Percentiles rank a stretch among this genome's conserved stretches.
phyloP scores from a whole-genome alignment of 208 protist genomes.

The Trypanosoma brucei region DNA sequence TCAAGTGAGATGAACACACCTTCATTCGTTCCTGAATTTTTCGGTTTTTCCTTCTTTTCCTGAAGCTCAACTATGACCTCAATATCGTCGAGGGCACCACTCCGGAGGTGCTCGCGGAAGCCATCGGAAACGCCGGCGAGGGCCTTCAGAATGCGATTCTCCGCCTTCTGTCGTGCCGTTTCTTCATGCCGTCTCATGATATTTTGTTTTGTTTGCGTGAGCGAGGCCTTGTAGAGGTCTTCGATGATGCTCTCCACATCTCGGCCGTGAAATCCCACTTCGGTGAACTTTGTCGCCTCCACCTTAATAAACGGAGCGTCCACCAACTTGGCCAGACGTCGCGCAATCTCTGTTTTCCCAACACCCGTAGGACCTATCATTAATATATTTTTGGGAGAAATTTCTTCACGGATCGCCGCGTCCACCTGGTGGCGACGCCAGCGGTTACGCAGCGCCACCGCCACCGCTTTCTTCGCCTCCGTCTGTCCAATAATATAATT shows the following conservation, averaged over 20 bases:
- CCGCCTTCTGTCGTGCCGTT: slow-evolving; percentile 71
- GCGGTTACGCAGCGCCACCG: slow-evolving; percentile 94
- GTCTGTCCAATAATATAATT: slow-evolving; percentile 96
- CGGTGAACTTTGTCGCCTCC: slow-evolving; percentile 98
- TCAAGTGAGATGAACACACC: slow-evolving; percentile 87
- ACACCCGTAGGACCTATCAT: slow-evolving; percentile 94
- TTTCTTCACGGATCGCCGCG: slow-evolving; percentile 87
- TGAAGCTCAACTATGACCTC: slow-evolving; percentile 90
- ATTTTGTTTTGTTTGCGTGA: slow-evolving; percentile 90
- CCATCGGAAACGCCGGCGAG: slow-evolving; percentile 87
- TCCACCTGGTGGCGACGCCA: slow-evolving; percentile 92
- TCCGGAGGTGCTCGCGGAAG: slow-evolving; percentile 92
- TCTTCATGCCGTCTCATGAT: slow-evolving; percentile 86
- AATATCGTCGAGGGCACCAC: slow-evolving; percentile 88
- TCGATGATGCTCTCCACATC: slow-evolving; percentile 97
- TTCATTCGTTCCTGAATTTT: slow-evolving; percentile 58
- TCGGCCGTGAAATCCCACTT: slow-evolving; percentile 95
- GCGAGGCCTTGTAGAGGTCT: slow-evolving; percentile 93
- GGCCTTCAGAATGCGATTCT: slow-evolving; percentile 87
- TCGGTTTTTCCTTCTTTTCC: slow-evolving; percentile 90
- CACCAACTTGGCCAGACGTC: slow-evolving; percentile 95
- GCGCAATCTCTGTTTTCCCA: slow-evolving; percentile 96
- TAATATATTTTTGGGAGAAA: slow-evolving; percentile 93
- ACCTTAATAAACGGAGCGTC: slow-evolving; percentile 98
- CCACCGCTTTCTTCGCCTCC: slow-evolving; percentile 96